Base-by-base conservation (phyloP, 2,329 filamentous ascomycete genomes). In the Paecilomyces sp. region DNA sequence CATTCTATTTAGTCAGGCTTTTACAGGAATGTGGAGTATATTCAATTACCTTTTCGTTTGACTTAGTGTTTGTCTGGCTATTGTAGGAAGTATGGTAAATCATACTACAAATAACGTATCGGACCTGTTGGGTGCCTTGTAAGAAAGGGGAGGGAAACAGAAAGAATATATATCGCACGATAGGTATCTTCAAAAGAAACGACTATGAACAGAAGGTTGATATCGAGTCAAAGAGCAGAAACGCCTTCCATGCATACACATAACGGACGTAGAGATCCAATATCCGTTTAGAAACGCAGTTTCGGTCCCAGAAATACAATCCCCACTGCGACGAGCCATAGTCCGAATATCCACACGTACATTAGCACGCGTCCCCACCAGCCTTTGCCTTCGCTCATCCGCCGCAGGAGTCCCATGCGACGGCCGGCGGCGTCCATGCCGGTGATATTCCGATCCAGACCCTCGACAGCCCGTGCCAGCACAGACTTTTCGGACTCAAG, bases 281-380 rank as follows among this genome's bases (percentile, higher is more conserved):
- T 13, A 9, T 28, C 15, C 11, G 22, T 56, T 79, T 69, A 96
- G 70, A 96, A 94, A 68, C 93, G 83, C 72, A 97, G 76, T 79
- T 97, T 97, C 0, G 93, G 93, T 71, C 91, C 79, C 56, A 93
- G 82, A 78, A 93, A 93, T 12, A 97, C 92, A 64, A 97, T 75
- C 71, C 95, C 67, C 36, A 96, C 78, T 18, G 91, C 83, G 28
- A 85, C 76, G n/a, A 95, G 67, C 87, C 91, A 93, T 63, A 97
- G 74, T 31, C 85, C 91, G 67, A 88, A 89, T 55, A 97, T 92
- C 82, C 90, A 89, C 47, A 81, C 88, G 79, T 94, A 96, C 62
- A 97, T 80, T 76, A 93, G 81, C 79, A 96, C 84, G 57, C 92
- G 79, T 5, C 89, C 92, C 85, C 84, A 91, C 89, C 89, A 95